phyloP scores from a whole-genome alignment of 2,329 filamentous ascomycete species.

The Hypoxylon sp. region DNA sequence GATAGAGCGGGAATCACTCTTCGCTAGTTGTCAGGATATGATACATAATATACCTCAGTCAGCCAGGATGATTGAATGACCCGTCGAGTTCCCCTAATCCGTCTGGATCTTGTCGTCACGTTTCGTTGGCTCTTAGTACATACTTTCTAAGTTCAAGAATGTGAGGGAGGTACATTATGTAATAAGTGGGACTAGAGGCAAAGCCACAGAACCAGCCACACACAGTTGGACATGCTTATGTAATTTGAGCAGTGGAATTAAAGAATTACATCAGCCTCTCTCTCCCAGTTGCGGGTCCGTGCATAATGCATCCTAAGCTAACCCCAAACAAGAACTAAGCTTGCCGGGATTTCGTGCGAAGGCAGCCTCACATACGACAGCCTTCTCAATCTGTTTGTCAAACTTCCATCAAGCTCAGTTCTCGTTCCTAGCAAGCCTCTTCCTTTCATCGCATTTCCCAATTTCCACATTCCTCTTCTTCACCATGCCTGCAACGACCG shows the following conservation, averaged over 20 bases:
- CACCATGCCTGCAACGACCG: slow-evolving; percentile 93
- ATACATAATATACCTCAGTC: slow-evolving; percentile 36
- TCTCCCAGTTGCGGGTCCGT: slow-evolving; percentile 23
- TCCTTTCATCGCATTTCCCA: slow-evolving; percentile 17
- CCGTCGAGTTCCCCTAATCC: slow-evolving; percentile 11
- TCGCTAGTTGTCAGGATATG: slow-evolving; percentile 13
- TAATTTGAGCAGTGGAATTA: slow-evolving; percentile 22
- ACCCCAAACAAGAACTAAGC: slow-evolving; percentile 49
- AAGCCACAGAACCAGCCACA: slow-evolving; percentile 35
- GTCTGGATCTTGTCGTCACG: not conserved
- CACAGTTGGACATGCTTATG: not conserved
- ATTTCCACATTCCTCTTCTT: slow-evolving; percentile 22
- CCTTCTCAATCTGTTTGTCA: slow-evolving; percentile 42
- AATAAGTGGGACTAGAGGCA: not conserved
- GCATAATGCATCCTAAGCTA: slow-evolving; percentile 40
- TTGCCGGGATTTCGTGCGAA: slow-evolving; percentile 47
- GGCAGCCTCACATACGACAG: slow-evolving; percentile 55
- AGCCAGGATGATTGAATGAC: slow-evolving; percentile 20
- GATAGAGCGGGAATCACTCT: slow-evolving; percentile 21
- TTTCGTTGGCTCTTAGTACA: slow-evolving; percentile 3
- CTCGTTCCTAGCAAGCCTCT: slow-evolving; percentile 33
- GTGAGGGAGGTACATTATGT: not conserved
- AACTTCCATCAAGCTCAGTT: slow-evolving; percentile 30
- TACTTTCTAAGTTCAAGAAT: not conserved
- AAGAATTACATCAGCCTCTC: slow-evolving; percentile 38